Base-by-base conservation (phyloP, 257 asterid species). In the Plantago major region DNA sequence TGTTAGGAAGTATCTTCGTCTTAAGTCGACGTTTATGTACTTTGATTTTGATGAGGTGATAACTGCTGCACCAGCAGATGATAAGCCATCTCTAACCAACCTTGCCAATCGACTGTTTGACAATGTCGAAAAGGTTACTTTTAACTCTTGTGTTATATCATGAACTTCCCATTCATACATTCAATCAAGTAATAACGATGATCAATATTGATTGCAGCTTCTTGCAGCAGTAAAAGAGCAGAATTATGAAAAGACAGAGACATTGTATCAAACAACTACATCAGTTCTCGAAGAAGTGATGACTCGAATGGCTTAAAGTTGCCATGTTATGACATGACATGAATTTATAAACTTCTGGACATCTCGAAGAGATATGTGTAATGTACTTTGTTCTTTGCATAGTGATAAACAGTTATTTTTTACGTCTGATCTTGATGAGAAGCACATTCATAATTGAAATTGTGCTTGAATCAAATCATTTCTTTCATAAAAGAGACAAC, bases 71-170 rank as follows among this genome's bases (percentile, higher is more conserved):
- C 22, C 83, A 0, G 67, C 26, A 0, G 76, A 68, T 57, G 90
- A 90, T 33, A 84, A 84, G 74, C 71, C 74, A 69, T 61, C 86
- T 18, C 84, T 90, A 2, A 76, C 64, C 1, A 85, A 81, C 55
- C 95, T 87, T 50, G 96, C 95, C 33, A 90, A 87, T 61, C 77
- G 85, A n/a, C 71, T 90, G 63, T 89, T 89, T 19, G 90, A 89
- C 76, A 89, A 58, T 19, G 60, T 87, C 33, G 97, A 89, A 58
- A 73, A 77, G 89, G 96, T 86, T 66, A 26, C 19, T 4, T 40
- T 19, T 46, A 55, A 59, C 40, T 15, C 19, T 15, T 40, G 22
- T 56, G 7, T 57, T n/a, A 52, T 4, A 10, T 52, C 22, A 9
- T 3, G 22, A 51, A 52, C 37, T 19, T 9, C 11, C 40, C n/a